Evolutionary conservation across 2,329 filamentous ascomycete species (phyloP).

Genomic region (Fusarium kyushuense): DNA sequence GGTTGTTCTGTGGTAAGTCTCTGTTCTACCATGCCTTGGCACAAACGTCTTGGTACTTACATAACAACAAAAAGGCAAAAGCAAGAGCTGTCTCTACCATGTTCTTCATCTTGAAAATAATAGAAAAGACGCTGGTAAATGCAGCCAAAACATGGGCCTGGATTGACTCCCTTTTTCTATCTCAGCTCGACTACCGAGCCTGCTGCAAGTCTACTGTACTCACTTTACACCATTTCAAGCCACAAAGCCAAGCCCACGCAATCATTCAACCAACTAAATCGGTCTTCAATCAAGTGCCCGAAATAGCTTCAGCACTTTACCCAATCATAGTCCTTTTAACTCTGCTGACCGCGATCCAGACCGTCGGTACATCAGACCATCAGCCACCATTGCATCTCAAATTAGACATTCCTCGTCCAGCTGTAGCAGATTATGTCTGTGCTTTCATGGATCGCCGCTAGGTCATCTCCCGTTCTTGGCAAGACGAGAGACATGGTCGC

Average conservation of each 20-base stretch:
- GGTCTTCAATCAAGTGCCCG: background rate
- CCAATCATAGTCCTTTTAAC: background rate
- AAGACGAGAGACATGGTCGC: background rate
- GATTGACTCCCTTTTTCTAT: background rate
- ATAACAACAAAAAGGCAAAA: background rate
- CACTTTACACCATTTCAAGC: background rate
- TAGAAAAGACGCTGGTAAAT: background rate
- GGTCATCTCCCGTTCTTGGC: background rate
- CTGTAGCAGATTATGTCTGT: background rate
- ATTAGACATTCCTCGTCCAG: background rate
- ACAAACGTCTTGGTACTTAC: background rate
- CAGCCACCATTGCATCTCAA: background rate
- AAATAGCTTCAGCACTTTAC: fast-evolving
- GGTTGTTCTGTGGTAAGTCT: background rate
- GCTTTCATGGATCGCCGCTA: background rate
- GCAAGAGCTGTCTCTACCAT: background rate
- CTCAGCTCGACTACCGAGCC: background rate
- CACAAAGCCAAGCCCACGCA: slow-evolving; percentile 1
- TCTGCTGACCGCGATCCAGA: background rate
- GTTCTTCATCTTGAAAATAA: background rate
- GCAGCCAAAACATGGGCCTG: background rate
- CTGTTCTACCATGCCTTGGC: fast-evolving
- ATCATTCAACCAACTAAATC: background rate
- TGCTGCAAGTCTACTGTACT: background rate
- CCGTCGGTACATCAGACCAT: background rate